phyloP scores from a whole-genome alignment of 768 basidiomycete species.

The Leucogyrophana mollusca region DNA sequence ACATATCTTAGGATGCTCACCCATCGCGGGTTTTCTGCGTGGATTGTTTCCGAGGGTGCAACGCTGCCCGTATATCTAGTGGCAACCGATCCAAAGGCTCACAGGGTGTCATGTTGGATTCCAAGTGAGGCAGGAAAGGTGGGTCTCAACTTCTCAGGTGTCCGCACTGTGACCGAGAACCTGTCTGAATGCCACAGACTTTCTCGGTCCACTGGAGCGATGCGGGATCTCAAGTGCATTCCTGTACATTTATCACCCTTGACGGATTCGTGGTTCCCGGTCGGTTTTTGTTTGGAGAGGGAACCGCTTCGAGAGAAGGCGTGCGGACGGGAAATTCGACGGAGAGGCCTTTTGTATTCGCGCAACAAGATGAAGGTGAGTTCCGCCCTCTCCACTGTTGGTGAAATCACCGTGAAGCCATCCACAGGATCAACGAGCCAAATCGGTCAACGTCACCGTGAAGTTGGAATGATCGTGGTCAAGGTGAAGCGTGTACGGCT shows the following conservation, averaged over 20 bases:
- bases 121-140: slow-evolving; percentile 61
- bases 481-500: slow-evolving; percentile 42
- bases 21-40: slow-evolving; percentile 65
- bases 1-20: slow-evolving; percentile 39
- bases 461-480: slow-evolving; percentile 52
- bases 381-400: neutral
- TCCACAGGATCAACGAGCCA: slow-evolving; percentile 4
- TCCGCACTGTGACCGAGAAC: neutral
- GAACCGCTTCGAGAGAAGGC: slow-evolving; percentile 51
- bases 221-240: slow-evolving; percentile 48
- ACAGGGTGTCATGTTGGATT: slow-evolving; percentile 67
- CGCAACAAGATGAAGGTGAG: slow-evolving; percentile 40
- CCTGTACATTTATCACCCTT: slow-evolving; percentile 60
- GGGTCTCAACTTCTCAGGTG: slow-evolving; percentile 5
- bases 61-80: slow-evolving; percentile 56
- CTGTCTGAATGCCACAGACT: slow-evolving; percentile 30
- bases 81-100: slow-evolving; percentile 40
- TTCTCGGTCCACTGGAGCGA: slow-evolving; percentile 70
- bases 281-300: slow-evolving; percentile 56
- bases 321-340: slow-evolving; percentile 47
- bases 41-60: slow-evolving; percentile 55
- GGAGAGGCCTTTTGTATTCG: slow-evolving; percentile 64
- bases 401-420: neutral
- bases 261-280: slow-evolving; percentile 67
- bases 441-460: slow-evolving; percentile 25